Percentiles rank a stretch among this genome's conserved stretches.
These are phyloP conservation scores for Tuber indicum DNA, from an alignment of 495 filamentous ascomycete genomes.

Conservation along the genomic window DNA sequence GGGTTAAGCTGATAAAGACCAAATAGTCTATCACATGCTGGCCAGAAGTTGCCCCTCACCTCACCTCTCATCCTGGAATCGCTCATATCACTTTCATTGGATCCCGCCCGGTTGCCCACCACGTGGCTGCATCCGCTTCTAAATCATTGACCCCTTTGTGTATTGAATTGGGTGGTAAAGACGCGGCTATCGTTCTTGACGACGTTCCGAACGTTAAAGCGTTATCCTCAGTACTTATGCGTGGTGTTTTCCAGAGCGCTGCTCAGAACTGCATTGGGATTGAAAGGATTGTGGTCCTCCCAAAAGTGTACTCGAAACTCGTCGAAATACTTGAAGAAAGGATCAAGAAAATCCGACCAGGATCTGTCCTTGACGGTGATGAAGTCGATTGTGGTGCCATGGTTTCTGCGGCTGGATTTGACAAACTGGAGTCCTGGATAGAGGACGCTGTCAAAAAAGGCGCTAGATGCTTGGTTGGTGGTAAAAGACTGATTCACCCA, in stretches of 20 bases:
- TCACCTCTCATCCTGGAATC: conserved; percentile 82
- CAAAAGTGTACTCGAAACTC: conserved; percentile 64
- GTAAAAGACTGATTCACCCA: conserved; percentile 64
- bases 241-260: conserved; percentile 90
- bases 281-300: conserved; percentile 80
- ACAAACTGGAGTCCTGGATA: conserved; percentile 63
- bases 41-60: conserved; percentile 67
- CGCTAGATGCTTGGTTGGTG: conserved; percentile 74
- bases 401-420: conserved; percentile 70
- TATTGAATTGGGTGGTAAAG: conserved; percentile 91
- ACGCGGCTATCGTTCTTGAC: conserved; percentile 86
- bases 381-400: conserved; percentile 77
- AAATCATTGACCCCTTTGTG: conserved; percentile 74
- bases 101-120: conserved; percentile 74
- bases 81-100: conserved; percentile 97
- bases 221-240: conserved; percentile 73
- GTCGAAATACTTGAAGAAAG: conserved; percentile 62
- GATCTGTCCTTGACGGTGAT: conserved; percentile 57
- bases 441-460: conserved; percentile 67
- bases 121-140: conserved; percentile 78
- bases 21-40: conserved; percentile 65
- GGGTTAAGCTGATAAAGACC: neutral
- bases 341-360: conserved; percentile 64
- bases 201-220: conserved; percentile 56
- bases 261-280: conserved; percentile 98